Conservation (phyloP, 176 grass and related monocot genomes). For the Bothriochloa decipiens region DNA sequence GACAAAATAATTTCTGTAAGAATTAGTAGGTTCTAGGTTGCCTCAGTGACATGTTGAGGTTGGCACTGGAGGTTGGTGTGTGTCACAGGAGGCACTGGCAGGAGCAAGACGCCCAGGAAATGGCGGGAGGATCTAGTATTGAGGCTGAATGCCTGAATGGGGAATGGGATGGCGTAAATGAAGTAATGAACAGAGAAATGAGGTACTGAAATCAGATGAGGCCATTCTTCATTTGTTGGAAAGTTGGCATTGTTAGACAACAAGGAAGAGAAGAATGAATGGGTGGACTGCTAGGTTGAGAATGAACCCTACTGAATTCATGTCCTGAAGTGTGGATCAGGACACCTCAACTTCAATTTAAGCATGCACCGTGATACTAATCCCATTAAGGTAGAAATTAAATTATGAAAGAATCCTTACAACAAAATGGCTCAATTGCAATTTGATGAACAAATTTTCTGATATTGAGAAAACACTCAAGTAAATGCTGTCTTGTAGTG, state of each 20-base stretch:
- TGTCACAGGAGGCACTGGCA: not conserved
- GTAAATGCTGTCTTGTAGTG: not conserved
- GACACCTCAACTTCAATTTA: not conserved
- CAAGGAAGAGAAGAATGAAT: not conserved
- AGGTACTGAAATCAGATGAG: not conserved
- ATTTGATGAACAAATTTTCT: not conserved
- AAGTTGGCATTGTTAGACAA: not conserved
- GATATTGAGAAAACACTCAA: not conserved
- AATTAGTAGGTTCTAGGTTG: not conserved
- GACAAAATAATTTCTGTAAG: not conserved
- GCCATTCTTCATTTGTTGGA: not conserved
- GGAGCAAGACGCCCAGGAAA: not conserved
- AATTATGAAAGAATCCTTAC: not conserved
- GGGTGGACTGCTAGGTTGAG: not conserved
- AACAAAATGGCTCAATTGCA: conserved; percentile 7
- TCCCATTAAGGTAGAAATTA: conserved; percentile 8
- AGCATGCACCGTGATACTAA: not conserved
- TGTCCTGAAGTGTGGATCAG: not conserved
- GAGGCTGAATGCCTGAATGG: not conserved
- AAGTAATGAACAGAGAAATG: not conserved
- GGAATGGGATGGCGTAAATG: too few species aligned
- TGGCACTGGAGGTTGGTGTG: not conserved
- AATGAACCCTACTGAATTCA: conserved; percentile 11
- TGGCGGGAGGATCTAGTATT: not conserved
- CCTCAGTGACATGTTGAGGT: not conserved